Base-by-base conservation (phyloP, 805 yeast species). In the Saturnispora zaruensis region DNA sequence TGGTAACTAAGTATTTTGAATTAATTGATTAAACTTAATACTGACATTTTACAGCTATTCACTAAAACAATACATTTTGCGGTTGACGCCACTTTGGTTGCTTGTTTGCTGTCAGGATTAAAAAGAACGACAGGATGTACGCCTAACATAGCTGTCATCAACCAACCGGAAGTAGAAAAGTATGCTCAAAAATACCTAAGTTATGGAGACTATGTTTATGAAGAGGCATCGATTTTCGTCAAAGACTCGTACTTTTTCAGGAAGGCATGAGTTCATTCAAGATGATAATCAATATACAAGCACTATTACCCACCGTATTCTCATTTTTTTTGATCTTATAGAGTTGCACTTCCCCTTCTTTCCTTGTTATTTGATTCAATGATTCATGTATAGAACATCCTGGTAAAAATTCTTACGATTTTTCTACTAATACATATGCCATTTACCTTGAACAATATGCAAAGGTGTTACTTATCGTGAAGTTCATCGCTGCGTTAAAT, bases 121-220 rank as follows among this genome's bases (percentile, higher is more conserved):
- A 83, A 79, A 64, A 76, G 87, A 63, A 78, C 77, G 57, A 79
- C 91, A 1, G 91, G 93, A 0, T 67, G 84, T 25, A 75, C 79
- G 1, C 81, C 82, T 33, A 77, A 83, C 58, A 55, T 77, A 11
- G 77, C 76, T 11, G 43, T 66, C 1, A 59, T 81, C n/a, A 70
- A 71, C 18, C 71, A 73, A 49, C 66, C 69, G 18, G 76, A 76
- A 6, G 65, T 77, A 5, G 74, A 73, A 55, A 68, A 70, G 36
- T 81, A 80, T 57, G 70, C 82, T 5, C 68, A 69, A 33, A 82
- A 79, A 61, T 93, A 90, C 63, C 73, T 93, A 54, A 84, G 80
- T 47, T 62, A 82, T 26, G 99, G 99, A n/a, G 99, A 93, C 61
- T 79, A 81, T 65, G 68, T 84, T 2, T 81, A 83, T 56, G 96